Evolutionary conservation across 2,329 filamentous ascomycete species (phyloP).

Genomic region (Stenocarpella maydis): DNA sequence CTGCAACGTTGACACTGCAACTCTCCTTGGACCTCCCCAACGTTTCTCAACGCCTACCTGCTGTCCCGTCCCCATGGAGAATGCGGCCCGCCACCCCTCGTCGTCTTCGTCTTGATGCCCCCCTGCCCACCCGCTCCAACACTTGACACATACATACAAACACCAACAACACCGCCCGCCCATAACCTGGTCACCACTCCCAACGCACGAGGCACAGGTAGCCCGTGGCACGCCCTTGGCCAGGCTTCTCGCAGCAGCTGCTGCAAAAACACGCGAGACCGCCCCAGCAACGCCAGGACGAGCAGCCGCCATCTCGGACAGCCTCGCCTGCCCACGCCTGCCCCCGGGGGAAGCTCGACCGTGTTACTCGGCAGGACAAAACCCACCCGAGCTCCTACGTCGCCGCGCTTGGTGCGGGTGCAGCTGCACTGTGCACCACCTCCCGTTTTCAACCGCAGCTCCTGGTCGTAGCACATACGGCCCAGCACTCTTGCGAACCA

Average conservation of each 20-base stretch:
- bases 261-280: too few species aligned
- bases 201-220: not conserved
- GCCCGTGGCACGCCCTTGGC: too few species aligned
- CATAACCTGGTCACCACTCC: not conserved
- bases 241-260: not conserved
- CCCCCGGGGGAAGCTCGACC: not conserved
- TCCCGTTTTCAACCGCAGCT: not conserved
- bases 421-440: constrained; percentile 15
- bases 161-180: not conserved
- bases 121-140: not conserved
- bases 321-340: not conserved
- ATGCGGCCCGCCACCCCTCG: constrained; percentile 20
- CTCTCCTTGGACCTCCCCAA: constrained; percentile 6
- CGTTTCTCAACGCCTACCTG: constrained; percentile 12
- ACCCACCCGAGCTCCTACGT: constrained; percentile 17
- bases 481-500: constrained; percentile 3
- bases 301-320: not conserved
- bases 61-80: not conserved
- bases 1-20: not conserved
- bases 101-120: constrained; percentile 24
- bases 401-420: constrained; percentile 5
- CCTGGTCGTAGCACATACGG: constrained; percentile 3
- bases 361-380: constrained; percentile 19
- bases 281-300: not conserved
- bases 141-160: not conserved